Conservation (phyloP, 139 green algal species). For the Edaphochlamys debaryana region DNA sequence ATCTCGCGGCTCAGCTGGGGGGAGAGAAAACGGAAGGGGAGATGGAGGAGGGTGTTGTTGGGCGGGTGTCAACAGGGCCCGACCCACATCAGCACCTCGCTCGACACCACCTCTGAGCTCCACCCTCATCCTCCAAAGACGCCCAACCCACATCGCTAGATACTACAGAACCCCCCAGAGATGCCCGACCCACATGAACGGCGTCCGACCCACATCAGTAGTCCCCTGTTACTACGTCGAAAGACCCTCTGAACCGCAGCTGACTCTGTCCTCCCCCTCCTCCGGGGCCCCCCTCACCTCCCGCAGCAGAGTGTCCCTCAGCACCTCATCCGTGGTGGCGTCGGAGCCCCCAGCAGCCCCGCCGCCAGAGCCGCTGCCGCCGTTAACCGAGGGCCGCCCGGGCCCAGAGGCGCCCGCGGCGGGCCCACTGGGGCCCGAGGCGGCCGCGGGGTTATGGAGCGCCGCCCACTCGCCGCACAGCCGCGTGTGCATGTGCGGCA, state of each 20-base stretch:
- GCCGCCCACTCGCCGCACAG: conserved; percentile 56
- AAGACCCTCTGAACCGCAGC: no score
- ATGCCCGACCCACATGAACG: no score
- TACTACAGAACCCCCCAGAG: no score
- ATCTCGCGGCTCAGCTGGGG: conserved; percentile 75
- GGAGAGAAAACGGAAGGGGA: neutral
- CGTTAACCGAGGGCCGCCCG: neutral
- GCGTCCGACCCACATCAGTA: neutral
- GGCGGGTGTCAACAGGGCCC: no score
- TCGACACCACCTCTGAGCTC: no score
- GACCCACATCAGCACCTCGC: conserved; percentile 16
- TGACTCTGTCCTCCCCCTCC: no score
- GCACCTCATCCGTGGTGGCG: conserved; percentile 40
- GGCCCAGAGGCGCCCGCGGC: neutral
- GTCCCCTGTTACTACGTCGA: no score
- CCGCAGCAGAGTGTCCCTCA: conserved; percentile 46
- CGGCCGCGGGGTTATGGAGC: neutral
- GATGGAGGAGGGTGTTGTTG: neutral
- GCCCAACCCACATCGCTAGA: no score
- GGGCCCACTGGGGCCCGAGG: neutral
- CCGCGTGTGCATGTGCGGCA: conserved; percentile 65
- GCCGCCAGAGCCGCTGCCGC: neutral
- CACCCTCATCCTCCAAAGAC: no score
- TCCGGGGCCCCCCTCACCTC: conserved; percentile 30
- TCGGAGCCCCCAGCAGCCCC: neutral